Evolutionary conservation across 192 early-diverging fungal species (phyloP), one percentile per base, ranked within the genome.

Genomic region (Pecoramyces ruminantium): DNA sequence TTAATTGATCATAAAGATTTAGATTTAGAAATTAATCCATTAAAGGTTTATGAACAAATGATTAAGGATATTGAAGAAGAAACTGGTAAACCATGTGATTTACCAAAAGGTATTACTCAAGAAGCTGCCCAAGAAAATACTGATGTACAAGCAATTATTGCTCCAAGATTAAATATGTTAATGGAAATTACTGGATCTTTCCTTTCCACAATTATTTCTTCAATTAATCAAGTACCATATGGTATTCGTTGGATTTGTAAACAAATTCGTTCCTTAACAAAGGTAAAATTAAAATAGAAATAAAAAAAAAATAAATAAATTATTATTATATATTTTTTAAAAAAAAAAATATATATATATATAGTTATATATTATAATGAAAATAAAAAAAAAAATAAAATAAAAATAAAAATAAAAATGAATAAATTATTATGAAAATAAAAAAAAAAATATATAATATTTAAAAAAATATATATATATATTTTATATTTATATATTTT

Each of bases 201-300:
- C 83, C 86, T 98, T 77, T 88, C 91, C 79, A 97, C 93, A 13
- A 96, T 98, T 78, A 90, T 97, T 28, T 86, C 87, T 27, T 92
- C 93, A 28, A 86, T 93, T 14, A 92, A 96, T 79, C 89, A 93
- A 81, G 94, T 95, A 21, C 97, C 97, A 2, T 97, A 96, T 82
- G 97, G 96, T 30, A 97, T 98, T 85, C 91, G 96, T 17, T 98
- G 96, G 96, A 96, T 98, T 78, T 98, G 97, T 85, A 98, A 98
- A 82, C 96, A 98, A 86, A 97, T 98, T 87, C 88, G 93, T 28
- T 94, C 92, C 13, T 86, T 98, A 82, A 95, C 96, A 12, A 95
- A 95, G 85, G 86, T 86, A 27, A 18, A 78, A 11, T 17, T 12
- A 11, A 25, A 30, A 13, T n/a, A n/a, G n/a, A n/a, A n/a, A n/a